phyloP scores from a whole-genome alignment of 2,329 filamentous ascomycete genomes.

The Chrysoporthe puriensis region DNA sequence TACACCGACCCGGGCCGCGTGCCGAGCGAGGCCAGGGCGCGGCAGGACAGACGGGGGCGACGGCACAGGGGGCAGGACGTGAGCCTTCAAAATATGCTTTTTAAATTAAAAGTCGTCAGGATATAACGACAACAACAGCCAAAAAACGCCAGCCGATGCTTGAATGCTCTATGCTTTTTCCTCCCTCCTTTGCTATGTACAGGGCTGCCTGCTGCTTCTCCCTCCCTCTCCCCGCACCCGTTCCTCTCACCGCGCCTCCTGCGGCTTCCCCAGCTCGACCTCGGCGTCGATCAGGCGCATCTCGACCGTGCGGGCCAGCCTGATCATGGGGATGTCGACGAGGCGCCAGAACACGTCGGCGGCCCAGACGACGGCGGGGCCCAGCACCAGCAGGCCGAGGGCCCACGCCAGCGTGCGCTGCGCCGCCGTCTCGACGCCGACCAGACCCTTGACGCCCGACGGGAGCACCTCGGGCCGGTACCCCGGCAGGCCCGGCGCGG shows the following conservation, averaged over 20 bases:
- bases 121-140: no score
- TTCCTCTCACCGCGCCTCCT: constrained; percentile 3
- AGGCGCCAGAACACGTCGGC: constrained; percentile 63
- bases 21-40: no score
- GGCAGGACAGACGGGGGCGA: no score
- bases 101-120: no score
- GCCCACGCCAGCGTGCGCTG: constrained; percentile 42
- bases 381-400: constrained; percentile 42
- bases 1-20: no score
- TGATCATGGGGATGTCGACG: constrained; percentile 51
- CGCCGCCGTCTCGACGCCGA: constrained; percentile 36
- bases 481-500: constrained; percentile 31
- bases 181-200: no score
- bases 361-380: constrained; percentile 51
- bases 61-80: no score
- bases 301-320: constrained; percentile 37
- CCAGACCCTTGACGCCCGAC: constrained; percentile 38
- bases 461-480: constrained; percentile 33
- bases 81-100: no score
- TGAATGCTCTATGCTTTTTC: no score
- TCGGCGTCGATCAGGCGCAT: constrained; percentile 23
- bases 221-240: no score
- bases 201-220: neutral
- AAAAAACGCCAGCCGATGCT: constrained; percentile 8
- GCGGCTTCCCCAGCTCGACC: constrained; percentile 25